Conservation (phyloP, 129 eudicot species). For the Heracleum sosnowskyi region DNA sequence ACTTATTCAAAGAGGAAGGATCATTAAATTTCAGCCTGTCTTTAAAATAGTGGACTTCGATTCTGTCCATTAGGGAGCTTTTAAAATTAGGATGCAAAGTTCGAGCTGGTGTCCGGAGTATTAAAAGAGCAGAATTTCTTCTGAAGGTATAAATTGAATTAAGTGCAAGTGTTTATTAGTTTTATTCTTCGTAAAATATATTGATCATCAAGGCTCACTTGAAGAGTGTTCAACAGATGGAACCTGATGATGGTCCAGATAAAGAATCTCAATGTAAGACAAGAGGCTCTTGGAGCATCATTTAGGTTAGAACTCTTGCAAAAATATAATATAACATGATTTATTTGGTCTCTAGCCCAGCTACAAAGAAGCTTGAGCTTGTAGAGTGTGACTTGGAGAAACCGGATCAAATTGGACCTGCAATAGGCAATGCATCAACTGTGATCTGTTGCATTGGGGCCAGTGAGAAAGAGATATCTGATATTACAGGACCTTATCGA, state of each 20-base stretch:
- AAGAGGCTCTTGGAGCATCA: conserved; percentile 10
- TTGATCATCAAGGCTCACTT: conserved; percentile 10
- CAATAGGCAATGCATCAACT: conserved; percentile 61
- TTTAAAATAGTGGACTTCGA: conserved; percentile 11
- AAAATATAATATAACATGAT: conserved; percentile 28
- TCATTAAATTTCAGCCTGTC: conserved; percentile 13
- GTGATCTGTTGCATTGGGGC: conserved; percentile 98
- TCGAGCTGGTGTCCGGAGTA: conserved; percentile 92
- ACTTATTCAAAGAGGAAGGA: conserved; percentile 11
- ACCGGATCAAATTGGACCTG: conserved; percentile 51
- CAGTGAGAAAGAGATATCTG: conserved; percentile 88
- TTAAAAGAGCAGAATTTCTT: conserved; percentile 73
- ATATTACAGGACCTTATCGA: conserved; percentile 88
- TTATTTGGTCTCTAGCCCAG: conserved; percentile 88
- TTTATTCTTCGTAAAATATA: conserved; percentile 3
- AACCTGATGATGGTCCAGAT: conserved; percentile 36
- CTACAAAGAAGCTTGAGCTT: conserved; percentile 86
- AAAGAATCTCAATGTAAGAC: conserved; percentile 63
- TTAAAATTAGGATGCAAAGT: conserved; percentile 77
- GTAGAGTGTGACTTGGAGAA: conserved; percentile 95
- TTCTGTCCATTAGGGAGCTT: conserved; percentile 69
- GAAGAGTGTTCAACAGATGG: conserved; percentile 80
- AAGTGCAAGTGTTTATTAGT: conserved; percentile 4
- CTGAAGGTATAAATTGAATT: conserved; percentile 45
- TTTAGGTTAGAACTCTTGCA: conserved; percentile 11